Evolutionary conservation across 1,139 yeast genomes (phyloP), one percentile per base, ranked within the genome.

Genomic region (Pichia sp.): DNA sequence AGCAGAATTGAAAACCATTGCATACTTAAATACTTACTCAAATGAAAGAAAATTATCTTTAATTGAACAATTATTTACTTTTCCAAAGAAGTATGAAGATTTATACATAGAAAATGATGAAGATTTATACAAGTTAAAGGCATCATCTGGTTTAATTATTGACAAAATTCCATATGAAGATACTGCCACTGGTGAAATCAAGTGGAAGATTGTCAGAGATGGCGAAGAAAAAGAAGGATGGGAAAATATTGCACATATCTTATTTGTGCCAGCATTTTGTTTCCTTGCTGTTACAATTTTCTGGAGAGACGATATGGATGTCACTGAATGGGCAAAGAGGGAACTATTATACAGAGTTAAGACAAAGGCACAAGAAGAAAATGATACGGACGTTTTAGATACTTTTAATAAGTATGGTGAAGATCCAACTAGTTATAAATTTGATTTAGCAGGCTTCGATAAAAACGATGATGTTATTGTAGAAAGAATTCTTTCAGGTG

Each of bases 111-210:
- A 78, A 62, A 85, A 85, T 69, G 74, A 82, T 40, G 75, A 73
- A 53, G 85, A 80, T 64, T 76, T 86, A 61, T 68, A 70, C 53
- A 76, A 76, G 61, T 78, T 81, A 57, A 82, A 76, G 67, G 86
- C 80, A 44, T 73, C 83, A 1, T 78, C 82, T 42, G 69, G 69
- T 38, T 74, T 77, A 59, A 83, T 86, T 59, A 76, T 87, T 56
- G 96, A 86, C 66, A 86, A 86, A 69, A 79, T 86, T 53, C 95
- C 96, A 46, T 85, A 80, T 63, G 85, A 82, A 67, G 94, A 85
- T 65, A 81, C 83, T 43, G 70, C 77, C 39, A 82, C 88, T 18
- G 95, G 95, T 35, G 85, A 81, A 60, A 77, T 85, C 59, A 80
- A 81, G 60, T 86, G 95, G 95, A 79, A 80, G 61, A 71, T 86